These are phyloP conservation scores for Apiospora kogelbergensis DNA, from an alignment of 2,329 filamentous ascomycete species.

Conservation along the genomic window DNA sequence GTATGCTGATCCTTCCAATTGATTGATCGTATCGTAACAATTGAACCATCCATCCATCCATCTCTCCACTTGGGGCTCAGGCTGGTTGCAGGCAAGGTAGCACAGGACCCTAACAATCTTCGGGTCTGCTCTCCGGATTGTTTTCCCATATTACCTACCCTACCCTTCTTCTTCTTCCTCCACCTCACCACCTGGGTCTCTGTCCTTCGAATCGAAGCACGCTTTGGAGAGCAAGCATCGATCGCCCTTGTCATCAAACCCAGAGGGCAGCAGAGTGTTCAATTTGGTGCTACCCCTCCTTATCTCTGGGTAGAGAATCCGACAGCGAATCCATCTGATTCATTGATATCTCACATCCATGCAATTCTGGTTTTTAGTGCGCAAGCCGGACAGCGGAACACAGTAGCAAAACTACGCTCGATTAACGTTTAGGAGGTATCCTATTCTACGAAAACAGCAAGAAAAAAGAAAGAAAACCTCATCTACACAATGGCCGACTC, in stretches of 20 bases:
- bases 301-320: background rate
- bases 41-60: background rate
- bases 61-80: background rate
- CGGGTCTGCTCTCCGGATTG: background rate
- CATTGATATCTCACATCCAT: background rate
- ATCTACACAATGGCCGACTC: background rate
- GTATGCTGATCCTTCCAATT: background rate
- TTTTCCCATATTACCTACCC: background rate
- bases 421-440: background rate
- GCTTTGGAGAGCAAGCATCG: background rate
- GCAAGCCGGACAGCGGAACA: background rate
- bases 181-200: background rate
- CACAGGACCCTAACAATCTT: background rate
- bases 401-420: background rate
- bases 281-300: background rate
- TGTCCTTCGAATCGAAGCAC: background rate
- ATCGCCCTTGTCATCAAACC: background rate
- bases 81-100: background rate
- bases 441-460: background rate
- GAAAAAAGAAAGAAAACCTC: background rate
- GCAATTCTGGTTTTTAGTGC: background rate
- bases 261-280: background rate
- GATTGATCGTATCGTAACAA: conserved; percentile 1
- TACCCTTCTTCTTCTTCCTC: no score
- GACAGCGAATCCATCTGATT: background rate